Conservation (phyloP, 1,284 basidiomycete genomes). For the Rhodotorula sp. region DNA sequence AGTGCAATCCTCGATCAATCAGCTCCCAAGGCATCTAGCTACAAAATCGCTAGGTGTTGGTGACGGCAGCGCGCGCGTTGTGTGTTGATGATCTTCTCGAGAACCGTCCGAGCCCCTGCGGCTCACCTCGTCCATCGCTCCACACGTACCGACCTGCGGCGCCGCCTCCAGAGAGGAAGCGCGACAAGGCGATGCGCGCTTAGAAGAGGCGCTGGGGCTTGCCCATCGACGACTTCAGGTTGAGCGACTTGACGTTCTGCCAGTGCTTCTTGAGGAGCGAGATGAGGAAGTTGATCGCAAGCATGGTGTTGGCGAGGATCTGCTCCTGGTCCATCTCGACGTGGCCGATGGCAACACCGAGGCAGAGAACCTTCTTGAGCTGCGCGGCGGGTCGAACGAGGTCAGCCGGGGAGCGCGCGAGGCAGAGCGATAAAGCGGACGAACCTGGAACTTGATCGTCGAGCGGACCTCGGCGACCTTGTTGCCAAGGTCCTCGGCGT, state of each 20-base stretch:
- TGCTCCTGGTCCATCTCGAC: slow-evolving; percentile 98
- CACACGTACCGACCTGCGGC: background rate
- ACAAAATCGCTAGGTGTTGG: slow-evolving; percentile 25
- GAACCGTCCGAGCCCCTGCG: too few relatives aligned
- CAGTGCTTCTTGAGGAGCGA: slow-evolving; percentile 97
- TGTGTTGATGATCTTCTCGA: slow-evolving; percentile 20
- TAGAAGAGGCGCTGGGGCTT: slow-evolving; percentile 56
- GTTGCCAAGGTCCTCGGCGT: slow-evolving; percentile 85
- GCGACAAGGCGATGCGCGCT: slow-evolving; percentile 11
- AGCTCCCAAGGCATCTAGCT: slow-evolving; percentile 34
- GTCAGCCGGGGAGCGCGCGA: background rate
- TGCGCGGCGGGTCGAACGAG: slow-evolving; percentile 54
- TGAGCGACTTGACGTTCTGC: slow-evolving; percentile 91
- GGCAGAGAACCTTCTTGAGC: slow-evolving; percentile 98
- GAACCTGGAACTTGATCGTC: slow-evolving; percentile 65
- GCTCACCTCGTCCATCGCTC: background rate
- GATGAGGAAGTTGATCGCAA: slow-evolving; percentile 99
- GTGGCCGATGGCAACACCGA: slow-evolving; percentile 98
- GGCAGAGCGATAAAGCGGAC: background rate
- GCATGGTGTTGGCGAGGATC: slow-evolving; percentile 95
- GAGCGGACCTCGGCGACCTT: slow-evolving; percentile 96
- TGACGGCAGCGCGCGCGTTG: slow-evolving; percentile 35
- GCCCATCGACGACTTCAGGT: slow-evolving; percentile 99
- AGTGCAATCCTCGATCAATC: background rate
- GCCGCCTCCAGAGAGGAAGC: background rate